phyloP scores from a whole-genome alignment of 2,329 filamentous ascomycete species.

The Penicillium sp. region DNA sequence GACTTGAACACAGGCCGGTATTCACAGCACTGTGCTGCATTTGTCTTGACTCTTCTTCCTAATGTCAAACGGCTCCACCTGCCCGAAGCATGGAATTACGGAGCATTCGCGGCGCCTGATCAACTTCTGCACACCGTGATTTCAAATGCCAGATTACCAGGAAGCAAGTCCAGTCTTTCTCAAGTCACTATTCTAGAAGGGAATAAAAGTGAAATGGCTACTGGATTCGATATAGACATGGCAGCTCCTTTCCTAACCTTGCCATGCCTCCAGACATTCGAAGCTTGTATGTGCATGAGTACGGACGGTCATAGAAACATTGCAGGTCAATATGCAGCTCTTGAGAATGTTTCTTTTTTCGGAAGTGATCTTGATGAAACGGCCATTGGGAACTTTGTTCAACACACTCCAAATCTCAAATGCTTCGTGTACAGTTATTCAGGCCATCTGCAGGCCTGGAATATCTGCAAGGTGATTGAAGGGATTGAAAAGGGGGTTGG shows the following conservation, averaged over 20 bases:
- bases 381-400: conserved; percentile 22
- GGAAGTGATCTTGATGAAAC: too few species aligned
- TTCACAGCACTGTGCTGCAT: conserved; percentile 25
- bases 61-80: conserved; percentile 17
- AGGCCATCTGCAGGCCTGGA: conserved; percentile 16
- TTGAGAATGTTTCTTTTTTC: too few species aligned
- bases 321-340: too few species aligned
- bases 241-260: too few species aligned
- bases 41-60: conserved; percentile 25
- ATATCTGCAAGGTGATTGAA: conserved; percentile 24
- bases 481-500: conserved; percentile 19
- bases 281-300: too few species aligned
- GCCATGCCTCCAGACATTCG: too few species aligned
- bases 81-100: conserved; percentile 9
- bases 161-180: too few species aligned
- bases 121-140: conserved; percentile 19
- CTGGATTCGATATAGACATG: too few species aligned
- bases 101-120: conserved; percentile 11
- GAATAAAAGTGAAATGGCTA: too few species aligned
- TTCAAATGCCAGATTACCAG: conserved; percentile 13
- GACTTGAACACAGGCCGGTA: conserved; percentile 18
- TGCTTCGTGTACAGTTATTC: conserved; percentile 20
- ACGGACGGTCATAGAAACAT: too few species aligned
- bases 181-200: too few species aligned
- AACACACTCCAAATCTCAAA: conserved; percentile 19